Percentiles rank a stretch among this genome's conserved stretches.
These are phyloP conservation scores for Austroboletus niveus DNA, from an alignment of 1,284 basidiomycete species.

Conservation along the genomic window DNA sequence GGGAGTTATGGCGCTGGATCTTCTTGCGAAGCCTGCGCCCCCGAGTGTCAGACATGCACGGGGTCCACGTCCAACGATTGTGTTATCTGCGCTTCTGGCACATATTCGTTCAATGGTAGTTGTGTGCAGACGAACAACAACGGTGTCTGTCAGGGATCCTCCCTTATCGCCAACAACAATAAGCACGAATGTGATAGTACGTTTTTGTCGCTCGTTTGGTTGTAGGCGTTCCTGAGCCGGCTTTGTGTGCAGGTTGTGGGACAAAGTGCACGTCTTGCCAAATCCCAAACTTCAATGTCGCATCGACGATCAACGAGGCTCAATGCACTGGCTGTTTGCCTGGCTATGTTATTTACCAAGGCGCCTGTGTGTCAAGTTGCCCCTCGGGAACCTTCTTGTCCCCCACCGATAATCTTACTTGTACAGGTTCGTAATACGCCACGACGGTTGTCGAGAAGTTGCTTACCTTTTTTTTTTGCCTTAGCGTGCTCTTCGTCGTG, in stretches of 20 bases:
- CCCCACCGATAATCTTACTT: conserved; percentile 67
- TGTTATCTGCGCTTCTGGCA: conserved; percentile 58
- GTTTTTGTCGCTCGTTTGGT: conserved; percentile 29
- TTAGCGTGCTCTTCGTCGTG: conserved; percentile 75
- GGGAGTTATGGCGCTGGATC: conserved; percentile 61
- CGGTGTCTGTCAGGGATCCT: conserved; percentile 70
- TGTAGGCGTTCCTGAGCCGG: neutral
- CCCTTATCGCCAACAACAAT: conserved; percentile 74
- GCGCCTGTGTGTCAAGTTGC: conserved; percentile 65
- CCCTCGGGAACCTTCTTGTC: conserved; percentile 71
- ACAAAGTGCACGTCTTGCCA: conserved; percentile 75
- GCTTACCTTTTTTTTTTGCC: conserved; percentile 16
- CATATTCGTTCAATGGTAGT: conserved; percentile 58
- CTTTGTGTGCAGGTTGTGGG: conserved; percentile 56
- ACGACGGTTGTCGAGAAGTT: conserved; percentile 6
- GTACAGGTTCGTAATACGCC: conserved; percentile 47
- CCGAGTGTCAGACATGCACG: conserved; percentile 67
- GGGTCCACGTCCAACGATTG: conserved; percentile 71
- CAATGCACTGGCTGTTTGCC: conserved; percentile 77
- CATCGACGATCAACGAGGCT: conserved; percentile 60
- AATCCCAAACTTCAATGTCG: conserved; percentile 66
- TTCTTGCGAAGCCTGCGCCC: conserved; percentile 57
- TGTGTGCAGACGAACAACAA: conserved; percentile 64
- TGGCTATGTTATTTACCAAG: conserved; percentile 68
- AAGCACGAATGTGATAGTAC: conserved; percentile 78